Conservation (phyloP, 257 asterid species). For the Plantago elongata region DNA sequence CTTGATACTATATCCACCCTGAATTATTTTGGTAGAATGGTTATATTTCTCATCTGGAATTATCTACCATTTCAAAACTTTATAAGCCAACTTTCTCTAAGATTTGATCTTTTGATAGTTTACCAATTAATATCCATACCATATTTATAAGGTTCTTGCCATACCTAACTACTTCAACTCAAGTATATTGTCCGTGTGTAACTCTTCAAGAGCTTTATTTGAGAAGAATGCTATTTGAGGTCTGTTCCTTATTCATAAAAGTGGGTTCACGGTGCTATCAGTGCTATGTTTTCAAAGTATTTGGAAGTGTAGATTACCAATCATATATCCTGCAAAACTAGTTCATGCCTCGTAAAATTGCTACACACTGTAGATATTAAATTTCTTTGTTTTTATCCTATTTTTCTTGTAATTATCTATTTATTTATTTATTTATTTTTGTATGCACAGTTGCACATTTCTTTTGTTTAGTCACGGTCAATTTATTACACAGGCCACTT, state of each 20-base stretch:
- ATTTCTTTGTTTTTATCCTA: background rate
- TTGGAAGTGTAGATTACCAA: constrained; percentile 6
- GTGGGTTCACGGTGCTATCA: background rate
- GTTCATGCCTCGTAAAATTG: background rate
- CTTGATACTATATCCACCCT: no score
- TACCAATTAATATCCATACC: no score
- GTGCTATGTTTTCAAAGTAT: background rate
- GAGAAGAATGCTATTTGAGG: background rate
- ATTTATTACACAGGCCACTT: constrained; percentile 1
- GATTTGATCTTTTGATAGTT: no score
- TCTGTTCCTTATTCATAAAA: background rate
- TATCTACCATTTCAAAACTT: no score
- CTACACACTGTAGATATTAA: background rate
- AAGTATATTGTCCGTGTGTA: background rate
- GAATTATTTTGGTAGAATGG: no score
- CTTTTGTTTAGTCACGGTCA: constrained; percentile 6
- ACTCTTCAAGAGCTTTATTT: constrained; percentile 5
- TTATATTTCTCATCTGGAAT: no score
- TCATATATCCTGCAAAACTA: background rate
- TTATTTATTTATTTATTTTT: constrained; percentile 8
- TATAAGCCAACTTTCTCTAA: no score
- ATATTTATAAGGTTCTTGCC: no score
- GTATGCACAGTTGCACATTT: background rate
- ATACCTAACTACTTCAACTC: background rate
- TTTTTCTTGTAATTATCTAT: constrained; percentile 10